Evolutionary conservation across 495 filamentous ascomycete genomes (phyloP), one percentile per base, ranked within the genome.

Genomic region (Tuber calosporum): DNA sequence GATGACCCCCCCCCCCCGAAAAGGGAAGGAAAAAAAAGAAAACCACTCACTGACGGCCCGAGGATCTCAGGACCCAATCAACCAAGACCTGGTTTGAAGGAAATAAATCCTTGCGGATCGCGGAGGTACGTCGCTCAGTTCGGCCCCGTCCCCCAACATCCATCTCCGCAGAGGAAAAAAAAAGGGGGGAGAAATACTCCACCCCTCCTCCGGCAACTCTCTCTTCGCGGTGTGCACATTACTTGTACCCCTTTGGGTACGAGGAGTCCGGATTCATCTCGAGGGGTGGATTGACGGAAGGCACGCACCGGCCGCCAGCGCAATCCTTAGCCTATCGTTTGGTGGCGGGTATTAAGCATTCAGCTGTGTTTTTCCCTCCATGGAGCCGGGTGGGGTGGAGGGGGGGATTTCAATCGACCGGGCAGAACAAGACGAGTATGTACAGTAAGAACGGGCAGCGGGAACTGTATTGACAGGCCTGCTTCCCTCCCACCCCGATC

Each of bases 41-140:
- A 66, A 39, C 48, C 70, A 73, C 58, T 37, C 41, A 69, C 67
- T 37, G 69, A 69, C 68, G 72, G 69, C 72, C 72, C 74, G 70
- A 73, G 58, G 76, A 77, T 77, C 76, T 68, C 68, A 68, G 53
- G 69, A 66, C 70, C 36, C 13, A 62, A 62, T 34, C 26, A 62
- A 30, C 30, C 74, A 77, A 66, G 70, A 78, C 76, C 74, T 77
- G 76, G 76, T 77, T 73, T 68, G 74, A 19, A 34, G 26, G 15
- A 30, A 62, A 34, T 4, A 62, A 62, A 62, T 62, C 53, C 26
- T 62, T 34, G 30, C 26, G 26, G 53, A 62, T 34, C 53, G 17
- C 26, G 53, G 53, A 62, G 53, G n/a, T 34, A 62, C 26, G 53
- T 62, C 30, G 53, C 53, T 34, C 13, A 62, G 53, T 62, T 62